Conservation (phyloP, 305 asterid species). For the Fraxinus latifolia region DNA sequence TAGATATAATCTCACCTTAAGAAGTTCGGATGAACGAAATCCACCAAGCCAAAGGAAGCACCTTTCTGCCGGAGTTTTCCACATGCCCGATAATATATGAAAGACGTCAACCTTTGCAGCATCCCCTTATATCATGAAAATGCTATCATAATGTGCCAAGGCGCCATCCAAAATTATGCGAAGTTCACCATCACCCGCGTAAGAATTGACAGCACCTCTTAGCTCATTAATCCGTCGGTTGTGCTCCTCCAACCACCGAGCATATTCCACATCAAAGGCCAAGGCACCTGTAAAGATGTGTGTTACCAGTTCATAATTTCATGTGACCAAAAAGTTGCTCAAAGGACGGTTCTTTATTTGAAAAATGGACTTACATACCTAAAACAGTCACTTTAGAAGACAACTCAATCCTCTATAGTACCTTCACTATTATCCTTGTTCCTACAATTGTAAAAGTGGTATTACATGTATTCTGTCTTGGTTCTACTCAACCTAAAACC, state of each 20-base stretch:
- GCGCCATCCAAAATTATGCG: neutral
- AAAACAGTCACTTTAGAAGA: neutral
- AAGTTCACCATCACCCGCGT: neutral
- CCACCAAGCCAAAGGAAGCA: conserved; percentile 7
- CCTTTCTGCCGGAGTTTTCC: conserved; percentile 3
- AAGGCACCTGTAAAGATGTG: conserved; percentile 1
- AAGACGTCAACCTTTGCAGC: neutral
- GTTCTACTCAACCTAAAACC: neutral
- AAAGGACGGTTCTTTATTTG: neutral
- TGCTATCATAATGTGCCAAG: conserved; percentile 2
- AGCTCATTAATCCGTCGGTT: neutral
- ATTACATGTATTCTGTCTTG: neutral
- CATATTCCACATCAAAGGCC: conserved; percentile 5
- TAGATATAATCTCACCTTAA: neutral
- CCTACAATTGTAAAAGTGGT: neutral
- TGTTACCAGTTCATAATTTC: neutral
- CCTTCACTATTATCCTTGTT: neutral
- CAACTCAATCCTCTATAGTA: neutral
- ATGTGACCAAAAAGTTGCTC: neutral
- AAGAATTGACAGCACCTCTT: neutral
- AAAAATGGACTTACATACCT: neutral
- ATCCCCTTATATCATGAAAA: neutral
- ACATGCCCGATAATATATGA: neutral
- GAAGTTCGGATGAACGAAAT: neutral
- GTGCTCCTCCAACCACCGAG: conserved; percentile 9